A percentile compares a stretch with the other conserved stretches of the same genome.
phyloP scores from a whole-genome alignment of 108 stramenopile genomes.

The Schizochytrium sp. region DNA sequence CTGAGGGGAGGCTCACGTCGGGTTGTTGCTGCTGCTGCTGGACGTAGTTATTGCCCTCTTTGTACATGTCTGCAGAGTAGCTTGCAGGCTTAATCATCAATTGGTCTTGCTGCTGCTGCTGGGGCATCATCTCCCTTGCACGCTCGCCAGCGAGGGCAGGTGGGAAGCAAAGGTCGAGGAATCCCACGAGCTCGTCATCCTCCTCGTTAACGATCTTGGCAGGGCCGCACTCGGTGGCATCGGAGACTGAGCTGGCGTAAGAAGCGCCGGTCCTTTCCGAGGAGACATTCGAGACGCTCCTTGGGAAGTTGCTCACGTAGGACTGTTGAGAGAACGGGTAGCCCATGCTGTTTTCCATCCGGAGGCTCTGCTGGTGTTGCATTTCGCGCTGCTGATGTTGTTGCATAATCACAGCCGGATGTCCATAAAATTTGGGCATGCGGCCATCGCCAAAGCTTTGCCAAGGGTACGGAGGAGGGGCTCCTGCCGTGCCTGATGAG shows the following conservation, averaged over 20 bases:
- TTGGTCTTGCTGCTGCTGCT: not conserved
- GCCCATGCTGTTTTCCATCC: too few relatives aligned
- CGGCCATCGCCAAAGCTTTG: too few relatives aligned
- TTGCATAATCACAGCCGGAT: too few relatives aligned
- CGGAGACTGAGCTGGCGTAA: constrained; percentile 19
- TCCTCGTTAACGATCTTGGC: not conserved
- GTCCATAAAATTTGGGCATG: too few relatives aligned
- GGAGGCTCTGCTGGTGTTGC: too few relatives aligned
- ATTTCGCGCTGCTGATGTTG: too few relatives aligned
- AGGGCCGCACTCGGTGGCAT: not conserved
- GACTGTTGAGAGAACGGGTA: too few relatives aligned
- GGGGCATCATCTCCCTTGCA: not conserved
- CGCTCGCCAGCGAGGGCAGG: not conserved
- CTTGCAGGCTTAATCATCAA: not conserved
- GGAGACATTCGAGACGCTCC: too few relatives aligned
- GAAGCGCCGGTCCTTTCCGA: too few relatives aligned
- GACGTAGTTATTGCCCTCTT: not conserved
- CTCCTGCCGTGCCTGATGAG: too few relatives aligned
- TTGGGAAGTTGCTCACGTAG: too few relatives aligned
- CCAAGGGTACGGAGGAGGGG: too few relatives aligned
- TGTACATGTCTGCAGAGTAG: not conserved
- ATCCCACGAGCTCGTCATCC: constrained; percentile 11
- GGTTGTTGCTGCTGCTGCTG: not conserved
- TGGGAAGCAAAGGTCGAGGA: not conserved
- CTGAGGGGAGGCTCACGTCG: not conserved